A percentile compares a stretch with the other conserved stretches of the same genome.
Evolutionary conservation across 805 yeast species (phyloP).

Genomic region (Torulaspora delbrueckii): DNA sequence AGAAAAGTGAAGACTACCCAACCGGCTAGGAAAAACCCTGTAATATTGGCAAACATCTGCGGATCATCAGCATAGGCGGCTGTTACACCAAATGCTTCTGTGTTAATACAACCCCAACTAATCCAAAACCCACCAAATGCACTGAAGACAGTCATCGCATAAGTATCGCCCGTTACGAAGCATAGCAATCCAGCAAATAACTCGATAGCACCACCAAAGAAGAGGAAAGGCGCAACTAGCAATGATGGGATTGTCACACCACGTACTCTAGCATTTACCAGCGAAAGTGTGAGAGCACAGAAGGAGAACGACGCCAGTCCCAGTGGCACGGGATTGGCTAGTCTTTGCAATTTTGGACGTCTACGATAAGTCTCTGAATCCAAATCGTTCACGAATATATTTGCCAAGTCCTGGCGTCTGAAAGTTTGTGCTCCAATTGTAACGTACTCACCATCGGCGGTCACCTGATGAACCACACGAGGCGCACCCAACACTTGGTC

Average conservation of each 20-base stretch:
- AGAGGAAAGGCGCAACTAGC: conserved; percentile 60
- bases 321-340: conserved; percentile 73
- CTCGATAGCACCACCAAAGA: conserved; percentile 71
- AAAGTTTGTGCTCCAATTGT: conserved; percentile 41
- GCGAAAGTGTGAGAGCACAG: conserved; percentile 52
- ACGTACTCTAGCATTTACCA: conserved; percentile 61
- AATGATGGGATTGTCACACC: conserved; percentile 58
- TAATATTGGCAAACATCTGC: conserved; percentile 44
- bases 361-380: conserved; percentile 40
- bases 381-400: conserved; percentile 58
- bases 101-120: conserved; percentile 60
- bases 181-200: conserved; percentile 72
- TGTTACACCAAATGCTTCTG: conserved; percentile 53
- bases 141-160: conserved; percentile 55
- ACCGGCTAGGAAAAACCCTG: conserved; percentile 56
- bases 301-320: conserved; percentile 67
- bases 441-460: conserved; percentile 36
- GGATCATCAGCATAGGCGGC: conserved; percentile 45
- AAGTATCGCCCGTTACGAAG: conserved; percentile 68
- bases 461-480: conserved; percentile 21
- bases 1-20: conserved; percentile 63
- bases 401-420: conserved; percentile 50
- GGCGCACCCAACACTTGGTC: not conserved
- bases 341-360: conserved; percentile 27
- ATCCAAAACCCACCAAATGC: conserved; percentile 72